Evolutionary conservation across 2,329 filamentous ascomycete genomes (phyloP), one percentile per base, ranked within the genome.

Genomic region (Colletotrichum somersetense): DNA sequence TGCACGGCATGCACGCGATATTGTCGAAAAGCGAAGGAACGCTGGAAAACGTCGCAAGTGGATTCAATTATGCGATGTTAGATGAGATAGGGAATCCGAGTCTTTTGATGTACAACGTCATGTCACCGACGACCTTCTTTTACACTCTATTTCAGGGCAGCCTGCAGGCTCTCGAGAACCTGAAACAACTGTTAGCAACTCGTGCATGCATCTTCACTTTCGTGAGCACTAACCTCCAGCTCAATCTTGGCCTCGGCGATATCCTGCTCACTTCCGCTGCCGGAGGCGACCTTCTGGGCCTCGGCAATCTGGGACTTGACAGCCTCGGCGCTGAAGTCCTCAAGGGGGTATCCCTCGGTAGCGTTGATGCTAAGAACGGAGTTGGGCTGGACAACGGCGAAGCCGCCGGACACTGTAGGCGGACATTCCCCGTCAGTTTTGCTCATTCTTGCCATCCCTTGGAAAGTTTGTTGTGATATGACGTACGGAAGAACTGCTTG

Each of bases 401-500:
- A 99, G 77, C 96, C 96, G 81, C 96, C 96, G 76, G 96, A 97
- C 74, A 98, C 95, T 98, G 77, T 58, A 72, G 58, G n/a, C 35
- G 12, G 18, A 40, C 40, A 73, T 42, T 71, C 56, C 59, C 55
- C 73, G 74, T 73, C 59, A 66, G 71, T 66, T 53, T 62, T 62
- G 53, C 61, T 68, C 46, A 44, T 65, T 40, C 59, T 30, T n/a
- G 35, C 26, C 58, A 66, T 56, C 59, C 65, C 46, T 76, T 74
- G 71, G 76, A 77, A 73, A 71, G 56, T 66, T 64, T 26, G 66
- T 44, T 30, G 48, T 71, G 56, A 26, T 56, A 59, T 23, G 56
- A 91, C 94, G 79, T 93, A 97, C 95, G 90, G 92, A 99, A 99
- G 89, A 96, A 99, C 86, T 97, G 94, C 91, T 99, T 99, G 93